These are phyloP conservation scores for Botrytis pseudocinerea DNA, from an alignment of 2,329 filamentous ascomycete species.

Conservation along the genomic window DNA sequence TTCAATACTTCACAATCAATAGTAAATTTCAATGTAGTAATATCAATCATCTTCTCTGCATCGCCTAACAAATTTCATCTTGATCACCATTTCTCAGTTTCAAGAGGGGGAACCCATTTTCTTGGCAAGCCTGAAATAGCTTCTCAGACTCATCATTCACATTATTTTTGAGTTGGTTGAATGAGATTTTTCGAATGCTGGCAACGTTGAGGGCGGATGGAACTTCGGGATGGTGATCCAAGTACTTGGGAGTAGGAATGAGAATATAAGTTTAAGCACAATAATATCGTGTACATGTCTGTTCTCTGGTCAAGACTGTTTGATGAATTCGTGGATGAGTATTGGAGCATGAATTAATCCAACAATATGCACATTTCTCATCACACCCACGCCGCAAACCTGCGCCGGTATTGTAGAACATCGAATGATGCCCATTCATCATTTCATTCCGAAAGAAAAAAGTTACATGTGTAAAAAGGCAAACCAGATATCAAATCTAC, in stretches of 20 bases:
- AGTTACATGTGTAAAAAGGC: background rate
- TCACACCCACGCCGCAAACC: too few relatives aligned
- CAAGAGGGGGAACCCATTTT: background rate
- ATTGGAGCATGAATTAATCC: too few relatives aligned
- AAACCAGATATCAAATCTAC: background rate
- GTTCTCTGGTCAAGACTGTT: background rate
- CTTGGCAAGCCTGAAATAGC: background rate
- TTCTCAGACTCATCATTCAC: too few relatives aligned
- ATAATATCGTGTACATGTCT: background rate
- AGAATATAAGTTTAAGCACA: background rate
- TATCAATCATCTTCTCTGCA: background rate
- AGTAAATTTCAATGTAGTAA: background rate
- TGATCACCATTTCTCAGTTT: background rate
- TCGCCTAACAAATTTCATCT: background rate
- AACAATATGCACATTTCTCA: too few relatives aligned
- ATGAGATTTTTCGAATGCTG: background rate
- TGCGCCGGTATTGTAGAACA: background rate
- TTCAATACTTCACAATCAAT: background rate
- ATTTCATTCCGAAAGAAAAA: background rate
- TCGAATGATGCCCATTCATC: background rate
- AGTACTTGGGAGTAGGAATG: background rate
- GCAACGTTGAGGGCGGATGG: background rate
- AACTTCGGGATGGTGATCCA: background rate
- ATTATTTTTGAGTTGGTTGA: background rate
- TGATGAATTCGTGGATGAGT: too few relatives aligned